Evolutionary conservation across 257 asterid species (phyloP).

Genomic region (Rubia yunnanensis): DNA sequence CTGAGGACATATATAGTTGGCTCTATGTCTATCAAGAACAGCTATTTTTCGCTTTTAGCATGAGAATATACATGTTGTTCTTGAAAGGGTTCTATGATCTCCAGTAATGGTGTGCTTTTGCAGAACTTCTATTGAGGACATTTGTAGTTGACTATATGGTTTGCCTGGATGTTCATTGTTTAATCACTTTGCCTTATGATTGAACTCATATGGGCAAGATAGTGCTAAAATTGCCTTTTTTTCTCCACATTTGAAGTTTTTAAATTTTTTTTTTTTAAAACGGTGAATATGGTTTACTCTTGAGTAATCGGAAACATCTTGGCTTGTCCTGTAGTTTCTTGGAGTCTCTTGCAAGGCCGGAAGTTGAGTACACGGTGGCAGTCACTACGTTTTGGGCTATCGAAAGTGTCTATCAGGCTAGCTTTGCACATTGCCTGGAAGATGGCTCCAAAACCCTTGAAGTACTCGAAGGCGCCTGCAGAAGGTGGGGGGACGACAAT

Average conservation of each 20-base stretch:
- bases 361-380: constrained; percentile 56
- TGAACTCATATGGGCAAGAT: neutral
- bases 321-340: constrained; percentile 32
- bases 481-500: constrained; percentile 59
- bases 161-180: neutral
- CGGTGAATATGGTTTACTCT: neutral
- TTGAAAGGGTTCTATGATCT: neutral
- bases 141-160: neutral
- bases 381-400: constrained; percentile 73
- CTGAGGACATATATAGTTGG: neutral
- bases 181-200: neutral
- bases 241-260: neutral
- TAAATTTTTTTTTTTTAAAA: no score
- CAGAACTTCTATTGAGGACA: neutral
- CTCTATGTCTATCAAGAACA: neutral
- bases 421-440: constrained; percentile 78
- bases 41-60: neutral
- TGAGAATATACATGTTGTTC: neutral
- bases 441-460: constrained; percentile 48
- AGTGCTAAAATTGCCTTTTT: neutral
- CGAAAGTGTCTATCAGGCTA: constrained; percentile 71
- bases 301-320: neutral
- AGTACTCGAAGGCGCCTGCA: constrained; percentile 62
- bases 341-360: constrained; percentile 49
- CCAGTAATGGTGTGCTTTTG: neutral